Base-by-base conservation (phyloP, 306 rosid species). In the Ziziphus jujuba region DNA sequence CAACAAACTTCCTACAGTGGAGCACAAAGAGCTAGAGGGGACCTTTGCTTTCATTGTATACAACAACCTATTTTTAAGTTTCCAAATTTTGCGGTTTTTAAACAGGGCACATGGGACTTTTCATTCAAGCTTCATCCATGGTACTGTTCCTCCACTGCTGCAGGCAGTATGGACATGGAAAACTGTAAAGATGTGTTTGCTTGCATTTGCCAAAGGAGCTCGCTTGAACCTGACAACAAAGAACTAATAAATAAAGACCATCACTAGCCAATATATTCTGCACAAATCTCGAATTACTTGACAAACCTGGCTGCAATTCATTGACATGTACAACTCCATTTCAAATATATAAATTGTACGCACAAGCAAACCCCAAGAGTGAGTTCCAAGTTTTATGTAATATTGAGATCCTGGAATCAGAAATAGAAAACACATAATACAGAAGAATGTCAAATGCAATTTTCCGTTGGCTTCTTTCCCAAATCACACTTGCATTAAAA, bases 61-160 rank as follows among this genome's bases (percentile, higher is more conserved):
- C 54, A 17, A 50, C 5, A 50, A 50, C 54, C 53, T n/a, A 50
- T 50, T 19, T 50, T 9, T 50, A 50, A 50, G 9, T 50, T 16
- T 50, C 54, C 54, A n/a, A n/a, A 50, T 2, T 50, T 16, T 50
- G 54, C 9, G 21, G 21, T 50, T 17, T 16, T 14, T 16, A 16
- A 50, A 50, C 54, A 16, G 22, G 54, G 54, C 61, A 56, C 61
- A 56, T 56, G 40, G 36, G 36, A 5, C 38, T 56, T 56, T 56
- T 15, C 33, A 24, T 56, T 56, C 1, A 56, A 56, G 61, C 40
- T 28, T 56, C 61, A 56, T 56, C 33, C 10, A 56, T 56, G 61
- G 61, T 28, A 35, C 38, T 28, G 40, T 28, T 56, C 31, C 25
- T 28, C 61, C 61, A 56, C 61, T 56, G 15, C 61, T 56, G 15